These are phyloP conservation scores for Hymenoscyphus albidus DNA, from an alignment of 2,329 filamentous ascomycete genomes.

Conservation along the genomic window DNA sequence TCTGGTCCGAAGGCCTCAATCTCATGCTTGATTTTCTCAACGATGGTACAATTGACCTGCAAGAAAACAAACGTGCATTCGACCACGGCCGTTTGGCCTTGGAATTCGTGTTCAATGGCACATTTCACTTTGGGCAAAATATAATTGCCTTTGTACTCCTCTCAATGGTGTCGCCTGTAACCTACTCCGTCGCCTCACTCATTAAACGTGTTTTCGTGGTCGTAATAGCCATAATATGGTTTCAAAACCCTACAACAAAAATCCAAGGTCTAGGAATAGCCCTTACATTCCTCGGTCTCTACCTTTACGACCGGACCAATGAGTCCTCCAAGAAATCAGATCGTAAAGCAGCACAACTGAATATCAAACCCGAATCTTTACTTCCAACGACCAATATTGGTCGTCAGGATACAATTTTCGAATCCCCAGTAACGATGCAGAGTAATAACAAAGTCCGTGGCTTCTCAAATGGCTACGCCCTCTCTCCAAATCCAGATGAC, in stretches of 20 bases:
- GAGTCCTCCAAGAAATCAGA: conserved; percentile 85
- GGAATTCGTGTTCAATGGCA: conserved; percentile 97
- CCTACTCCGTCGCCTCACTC: conserved; percentile 91
- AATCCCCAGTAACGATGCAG: conserved; percentile 33
- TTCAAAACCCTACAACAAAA: conserved; percentile 80
- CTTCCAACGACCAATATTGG: conserved; percentile 26
- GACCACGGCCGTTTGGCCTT: conserved; percentile 69
- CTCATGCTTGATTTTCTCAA: conserved; percentile 74
- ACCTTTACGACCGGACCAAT: conserved; percentile 90
- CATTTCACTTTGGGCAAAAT: conserved; percentile 94
- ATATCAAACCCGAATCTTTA: conserved; percentile 36
- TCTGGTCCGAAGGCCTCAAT: conserved; percentile 80
- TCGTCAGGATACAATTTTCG: conserved; percentile 29
- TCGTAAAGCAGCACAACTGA: conserved; percentile 68
- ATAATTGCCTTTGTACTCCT: conserved; percentile 91
- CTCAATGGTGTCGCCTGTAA: conserved; percentile 91
- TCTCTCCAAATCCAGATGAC: conserved; percentile 31
- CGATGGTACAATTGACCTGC: conserved; percentile 70
- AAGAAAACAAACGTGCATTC: conserved; percentile 56
- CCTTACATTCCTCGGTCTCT: conserved; percentile 87
- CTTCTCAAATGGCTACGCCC: conserved; percentile 46
- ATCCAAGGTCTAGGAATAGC: conserved; percentile 81
- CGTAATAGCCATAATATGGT: conserved; percentile 92
- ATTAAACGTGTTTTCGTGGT: conserved; percentile 99
- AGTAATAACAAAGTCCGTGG: conserved; percentile 28